Conservation (phyloP, 805 yeast species). For the Saccharomycopsis javanensis region DNA sequence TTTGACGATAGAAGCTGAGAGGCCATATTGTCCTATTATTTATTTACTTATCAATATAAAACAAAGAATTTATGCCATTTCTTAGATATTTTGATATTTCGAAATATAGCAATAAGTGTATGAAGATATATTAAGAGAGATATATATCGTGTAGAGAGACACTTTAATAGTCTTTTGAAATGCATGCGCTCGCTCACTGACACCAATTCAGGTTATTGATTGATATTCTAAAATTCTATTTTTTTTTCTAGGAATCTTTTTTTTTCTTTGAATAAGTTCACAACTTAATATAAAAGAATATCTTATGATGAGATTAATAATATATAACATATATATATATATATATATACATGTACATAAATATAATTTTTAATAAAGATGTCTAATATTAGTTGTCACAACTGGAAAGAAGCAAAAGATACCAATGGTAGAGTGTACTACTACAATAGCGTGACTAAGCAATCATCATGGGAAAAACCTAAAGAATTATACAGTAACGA, state of each 20-base stretch:
- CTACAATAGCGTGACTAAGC: slow-evolving; percentile 52
- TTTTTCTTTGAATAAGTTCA: too few species aligned
- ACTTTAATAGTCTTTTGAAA: too few species aligned
- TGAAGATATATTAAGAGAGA: too few species aligned
- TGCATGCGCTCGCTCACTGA: too few species aligned
- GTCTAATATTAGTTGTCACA: neutral
- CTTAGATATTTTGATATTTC: too few species aligned
- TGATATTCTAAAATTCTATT: too few species aligned
- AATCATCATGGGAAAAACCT: slow-evolving; percentile 80
- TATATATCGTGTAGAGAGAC: too few species aligned
- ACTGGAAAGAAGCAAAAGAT: slow-evolving; percentile 59
- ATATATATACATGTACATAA: neutral
- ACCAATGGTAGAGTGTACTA: slow-evolving; percentile 64
- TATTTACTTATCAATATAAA: neutral
- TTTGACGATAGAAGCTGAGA: slow-evolving; percentile 1
- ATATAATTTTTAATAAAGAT: neutral
- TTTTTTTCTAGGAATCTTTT: too few species aligned
- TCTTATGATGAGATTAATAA: neutral
- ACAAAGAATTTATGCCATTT: too few species aligned
- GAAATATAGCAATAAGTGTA: too few species aligned
- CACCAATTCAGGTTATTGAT: too few species aligned
- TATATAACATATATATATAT: neutral
- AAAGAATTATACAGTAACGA: slow-evolving; percentile 34
- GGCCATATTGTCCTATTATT: neutral
- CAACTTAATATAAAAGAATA: too few species aligned